phyloP scores from a whole-genome alignment of 129 eudicot species.

The Sambucus nigra region DNA sequence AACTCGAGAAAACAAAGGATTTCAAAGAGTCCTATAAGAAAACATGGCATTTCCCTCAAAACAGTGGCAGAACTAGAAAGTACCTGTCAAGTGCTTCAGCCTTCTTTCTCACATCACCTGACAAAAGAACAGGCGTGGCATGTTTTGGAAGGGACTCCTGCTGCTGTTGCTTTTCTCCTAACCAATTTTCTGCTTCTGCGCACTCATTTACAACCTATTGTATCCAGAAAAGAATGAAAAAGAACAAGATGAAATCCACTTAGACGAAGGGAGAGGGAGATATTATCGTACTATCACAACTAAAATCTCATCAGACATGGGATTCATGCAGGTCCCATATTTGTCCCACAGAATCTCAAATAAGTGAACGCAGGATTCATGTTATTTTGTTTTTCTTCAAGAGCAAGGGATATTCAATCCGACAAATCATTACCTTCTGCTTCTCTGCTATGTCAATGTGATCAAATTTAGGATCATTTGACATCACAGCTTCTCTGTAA shows the following conservation, averaged over 20 bases:
- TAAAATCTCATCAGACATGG: too few relatives aligned
- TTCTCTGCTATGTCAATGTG: slow-evolving; percentile 75
- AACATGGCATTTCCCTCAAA: too few relatives aligned
- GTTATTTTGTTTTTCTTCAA: too few relatives aligned
- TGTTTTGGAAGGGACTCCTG: slow-evolving; percentile 70
- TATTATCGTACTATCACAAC: too few relatives aligned
- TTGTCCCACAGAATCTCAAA: not conserved
- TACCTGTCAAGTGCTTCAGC: slow-evolving; percentile 80
- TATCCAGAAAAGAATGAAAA: slow-evolving; percentile 4
- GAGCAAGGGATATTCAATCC: not conserved
- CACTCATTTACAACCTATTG: slow-evolving; percentile 65
- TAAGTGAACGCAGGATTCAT: too few relatives aligned
- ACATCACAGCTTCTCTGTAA: slow-evolving; percentile 67
- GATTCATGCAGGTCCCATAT: not conserved
- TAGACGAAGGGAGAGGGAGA: not conserved
- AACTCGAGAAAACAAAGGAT: too few relatives aligned
- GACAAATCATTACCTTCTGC: slow-evolving; percentile 45
- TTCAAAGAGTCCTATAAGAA: too few relatives aligned
- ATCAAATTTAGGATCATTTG: slow-evolving; percentile 70
- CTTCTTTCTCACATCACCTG: slow-evolving; percentile 67
- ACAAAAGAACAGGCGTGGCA: slow-evolving; percentile 57
- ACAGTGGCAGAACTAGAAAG: not conserved
- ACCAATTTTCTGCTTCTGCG: slow-evolving; percentile 80
- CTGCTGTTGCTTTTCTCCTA: slow-evolving; percentile 66
- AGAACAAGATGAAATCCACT: not conserved